These are phyloP conservation scores for Podospora tetraspora DNA, from an alignment of 495 filamentous ascomycete species.

Conservation along the genomic window DNA sequence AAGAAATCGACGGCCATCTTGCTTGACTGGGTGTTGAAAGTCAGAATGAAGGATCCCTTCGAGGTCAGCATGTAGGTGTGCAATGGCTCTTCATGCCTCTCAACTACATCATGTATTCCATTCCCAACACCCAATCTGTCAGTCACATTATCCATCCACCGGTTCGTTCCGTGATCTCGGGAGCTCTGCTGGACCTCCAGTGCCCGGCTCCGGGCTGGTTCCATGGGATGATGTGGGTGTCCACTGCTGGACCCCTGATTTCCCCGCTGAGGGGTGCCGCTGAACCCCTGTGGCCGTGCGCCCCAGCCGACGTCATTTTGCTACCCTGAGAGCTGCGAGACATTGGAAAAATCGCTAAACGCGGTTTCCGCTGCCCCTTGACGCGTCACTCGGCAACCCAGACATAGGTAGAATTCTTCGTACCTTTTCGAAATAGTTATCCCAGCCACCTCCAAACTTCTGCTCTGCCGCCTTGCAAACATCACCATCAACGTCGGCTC, in stretches of 20 bases:
- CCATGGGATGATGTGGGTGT: neutral
- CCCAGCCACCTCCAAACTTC: neutral
- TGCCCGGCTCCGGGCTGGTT: too few relatives aligned
- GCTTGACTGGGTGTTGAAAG: neutral
- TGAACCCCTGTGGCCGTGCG: constrained; percentile 12
- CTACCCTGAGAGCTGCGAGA: neutral
- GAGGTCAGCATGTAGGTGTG: neutral
- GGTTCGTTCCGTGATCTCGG: neutral
- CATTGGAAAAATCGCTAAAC: neutral
- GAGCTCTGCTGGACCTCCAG: neutral
- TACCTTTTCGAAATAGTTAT: neutral
- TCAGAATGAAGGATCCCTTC: too few relatives aligned
- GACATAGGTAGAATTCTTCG: neutral
- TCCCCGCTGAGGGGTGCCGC: neutral
- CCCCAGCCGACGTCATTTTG: constrained; percentile 7
- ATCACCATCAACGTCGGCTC: neutral
- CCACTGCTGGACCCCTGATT: neutral
- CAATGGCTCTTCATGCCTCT: neutral
- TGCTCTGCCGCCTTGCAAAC: neutral
- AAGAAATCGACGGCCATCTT: neutral
- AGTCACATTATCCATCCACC: neutral
- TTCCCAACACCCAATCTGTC: neutral
- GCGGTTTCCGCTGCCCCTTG: neutral
- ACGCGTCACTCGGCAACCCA: neutral
- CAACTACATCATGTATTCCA: neutral